phyloP scores from a whole-genome alignment of 1,284 basidiomycete genomes.

The Moniliophthora roreri region DNA sequence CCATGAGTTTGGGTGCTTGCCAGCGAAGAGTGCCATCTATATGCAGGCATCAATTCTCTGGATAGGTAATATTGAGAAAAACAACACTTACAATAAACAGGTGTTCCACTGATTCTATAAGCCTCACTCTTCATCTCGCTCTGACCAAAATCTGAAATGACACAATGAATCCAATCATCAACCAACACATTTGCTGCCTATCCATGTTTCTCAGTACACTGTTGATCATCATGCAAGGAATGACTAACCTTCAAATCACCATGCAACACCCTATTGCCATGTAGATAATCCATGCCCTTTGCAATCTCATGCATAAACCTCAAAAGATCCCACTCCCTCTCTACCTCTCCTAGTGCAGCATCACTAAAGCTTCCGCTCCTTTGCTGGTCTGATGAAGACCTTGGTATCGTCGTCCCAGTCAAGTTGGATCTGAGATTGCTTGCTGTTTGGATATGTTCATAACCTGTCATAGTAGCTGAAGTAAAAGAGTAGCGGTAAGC shows the following conservation, averaged over 20 bases:
- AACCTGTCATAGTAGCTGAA: neutral
- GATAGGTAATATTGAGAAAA: no score
- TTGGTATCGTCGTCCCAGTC: neutral
- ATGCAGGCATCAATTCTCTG: no score
- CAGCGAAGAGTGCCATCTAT: constrained; percentile 64
- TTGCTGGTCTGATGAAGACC: neutral
- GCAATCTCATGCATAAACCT: constrained; percentile 70
- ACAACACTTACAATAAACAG: constrained; percentile 53
- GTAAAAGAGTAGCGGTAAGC: neutral
- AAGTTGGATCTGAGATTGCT: neutral
- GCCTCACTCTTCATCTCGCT: constrained; percentile 75
- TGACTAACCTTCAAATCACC: constrained; percentile 67
- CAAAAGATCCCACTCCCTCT: constrained; percentile 46
- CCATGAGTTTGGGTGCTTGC: constrained; percentile 74
- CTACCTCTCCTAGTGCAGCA: constrained; percentile 13
- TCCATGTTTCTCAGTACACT: neutral
- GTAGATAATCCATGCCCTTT: constrained; percentile 76
- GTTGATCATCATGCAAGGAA: constrained; percentile 2
- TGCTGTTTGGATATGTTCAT: neutral
- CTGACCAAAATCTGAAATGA: constrained; percentile 80
- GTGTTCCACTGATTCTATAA: constrained; percentile 55
- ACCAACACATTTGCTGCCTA: constrained; percentile 76
- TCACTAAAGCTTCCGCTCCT: constrained; percentile 15
- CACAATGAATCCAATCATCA: constrained; percentile 60
- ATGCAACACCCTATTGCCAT: constrained; percentile 62